Evolutionary conservation across 805 yeast genomes (phyloP), one percentile per base, ranked within the genome.

Genomic region (Candida vaughaniae): DNA sequence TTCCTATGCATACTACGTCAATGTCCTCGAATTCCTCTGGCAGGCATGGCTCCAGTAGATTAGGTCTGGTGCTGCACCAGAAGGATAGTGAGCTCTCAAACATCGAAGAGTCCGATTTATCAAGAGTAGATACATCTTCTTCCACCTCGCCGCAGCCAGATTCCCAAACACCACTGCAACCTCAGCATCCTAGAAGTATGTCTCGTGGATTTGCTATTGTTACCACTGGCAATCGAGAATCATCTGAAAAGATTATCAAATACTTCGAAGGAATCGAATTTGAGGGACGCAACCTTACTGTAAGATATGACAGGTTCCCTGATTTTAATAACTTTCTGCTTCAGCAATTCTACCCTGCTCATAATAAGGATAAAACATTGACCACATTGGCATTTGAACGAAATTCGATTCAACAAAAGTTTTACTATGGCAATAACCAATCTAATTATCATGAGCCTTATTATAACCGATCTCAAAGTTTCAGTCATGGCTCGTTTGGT

Each of bases 121-220:
- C n/a, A n/a, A n/a, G n/a, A n/a, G n/a, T n/a, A n/a, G 14, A 10
- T 12, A 19, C 17, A 36, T 20, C n/a, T 25, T 6, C 15, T 15
- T 16, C 14, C 29, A 12, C 20, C 20, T 18, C 11, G 22, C 7
- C 7, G n/a, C 7, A 25, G 6, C 10, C 6, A 12, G 16, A 14
- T 2, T 12, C 25, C 12, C 14, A n/a, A n/a, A 18, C 7, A 6
- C 5, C 18, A 6, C 23, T 7, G 10, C 9, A 7, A 10, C 6
- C 9, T 20, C 23, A 20, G 23, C 6, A 28, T 15, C 31, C 6
- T 6, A 33, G 27, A 17, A 39, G 39, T 12, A 16, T 40, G 38
- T 56, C 62, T 22, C 72, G 78, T 48, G 88, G 89, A 2, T 82
- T 78, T 62, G 88, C 87, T 1, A 71, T 82, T 32, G 85, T 78